Percentiles rank a stretch among this genome's conserved stretches.
Evolutionary conservation across 2,329 filamentous ascomycete species (phyloP).

Genomic region (Pyrenochaeta sp.): DNA sequence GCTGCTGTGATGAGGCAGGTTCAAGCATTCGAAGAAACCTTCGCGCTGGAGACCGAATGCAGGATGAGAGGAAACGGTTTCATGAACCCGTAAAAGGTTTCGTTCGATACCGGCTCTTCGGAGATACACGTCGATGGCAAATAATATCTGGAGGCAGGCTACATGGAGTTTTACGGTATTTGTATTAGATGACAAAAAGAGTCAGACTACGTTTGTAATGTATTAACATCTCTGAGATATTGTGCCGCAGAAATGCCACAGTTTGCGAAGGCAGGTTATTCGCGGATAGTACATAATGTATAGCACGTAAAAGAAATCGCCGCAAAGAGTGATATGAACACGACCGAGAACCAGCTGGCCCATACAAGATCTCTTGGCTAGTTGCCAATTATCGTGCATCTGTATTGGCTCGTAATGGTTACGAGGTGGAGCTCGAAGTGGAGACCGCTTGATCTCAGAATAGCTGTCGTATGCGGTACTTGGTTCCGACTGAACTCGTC

Average conservation of each 20-base stretch:
- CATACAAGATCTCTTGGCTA: neutral
- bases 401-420: conserved; percentile 8
- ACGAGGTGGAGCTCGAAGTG: neutral
- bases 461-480: neutral
- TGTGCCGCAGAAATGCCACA: neutral
- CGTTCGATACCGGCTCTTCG: neutral
- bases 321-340: neutral
- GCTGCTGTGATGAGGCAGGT: conserved; percentile 29
- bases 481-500: neutral
- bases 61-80: conserved; percentile 41
- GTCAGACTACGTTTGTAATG: neutral
- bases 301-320: neutral
- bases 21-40: conserved; percentile 36
- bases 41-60: conserved; percentile 40
- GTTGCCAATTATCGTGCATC: conserved; percentile 5
- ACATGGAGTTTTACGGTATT: neutral
- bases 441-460: neutral
- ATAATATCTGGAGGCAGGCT: neutral
- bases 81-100: conserved; percentile 41
- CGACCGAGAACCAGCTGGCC: neutral
- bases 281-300: neutral
- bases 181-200: neutral
- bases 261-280: neutral
- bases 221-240: neutral
- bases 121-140: neutral